Percentiles rank a stretch among this genome's conserved stretches.
Conservation (phyloP, 345 rosid species). For the Populus alba region DNA sequence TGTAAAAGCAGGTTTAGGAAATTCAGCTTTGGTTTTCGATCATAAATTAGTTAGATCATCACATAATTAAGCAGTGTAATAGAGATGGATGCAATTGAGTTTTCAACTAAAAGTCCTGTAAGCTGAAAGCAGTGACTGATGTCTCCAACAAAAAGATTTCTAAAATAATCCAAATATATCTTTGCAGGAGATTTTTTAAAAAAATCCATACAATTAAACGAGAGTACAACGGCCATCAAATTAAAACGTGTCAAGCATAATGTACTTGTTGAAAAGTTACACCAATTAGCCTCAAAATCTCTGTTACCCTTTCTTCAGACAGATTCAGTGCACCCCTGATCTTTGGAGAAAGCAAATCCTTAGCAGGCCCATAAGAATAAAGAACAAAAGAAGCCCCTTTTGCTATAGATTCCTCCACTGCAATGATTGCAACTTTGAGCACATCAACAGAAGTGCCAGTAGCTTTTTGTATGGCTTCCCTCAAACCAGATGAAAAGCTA, state of each 20-base stretch:
- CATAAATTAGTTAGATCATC: conserved; percentile 1
- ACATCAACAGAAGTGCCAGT: conserved; percentile 50
- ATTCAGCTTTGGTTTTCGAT: conserved; percentile 5
- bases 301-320: conserved; percentile 61
- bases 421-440: conserved; percentile 57
- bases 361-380: conserved; percentile 65
- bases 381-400: conserved; percentile 66
- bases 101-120: neutral
- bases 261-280: conserved; percentile 66
- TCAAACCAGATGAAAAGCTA: conserved; percentile 49
- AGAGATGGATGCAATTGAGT: neutral
- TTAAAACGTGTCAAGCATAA: conserved; percentile 11
- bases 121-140: conserved; percentile 6
- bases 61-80: neutral
- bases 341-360: conserved; percentile 71
- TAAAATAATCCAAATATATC: neutral
- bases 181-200: neutral
- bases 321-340: conserved; percentile 50
- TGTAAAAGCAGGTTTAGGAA: conserved; percentile 1
- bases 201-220: neutral
- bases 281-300: conserved; percentile 56
- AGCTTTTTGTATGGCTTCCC: conserved; percentile 57
- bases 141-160: conserved; percentile 6
- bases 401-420: conserved; percentile 55
- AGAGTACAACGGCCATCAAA: neutral